These are phyloP conservation scores for Ogataea paradorogensis DNA, from an alignment of 805 yeast species.

Conservation along the genomic window DNA sequence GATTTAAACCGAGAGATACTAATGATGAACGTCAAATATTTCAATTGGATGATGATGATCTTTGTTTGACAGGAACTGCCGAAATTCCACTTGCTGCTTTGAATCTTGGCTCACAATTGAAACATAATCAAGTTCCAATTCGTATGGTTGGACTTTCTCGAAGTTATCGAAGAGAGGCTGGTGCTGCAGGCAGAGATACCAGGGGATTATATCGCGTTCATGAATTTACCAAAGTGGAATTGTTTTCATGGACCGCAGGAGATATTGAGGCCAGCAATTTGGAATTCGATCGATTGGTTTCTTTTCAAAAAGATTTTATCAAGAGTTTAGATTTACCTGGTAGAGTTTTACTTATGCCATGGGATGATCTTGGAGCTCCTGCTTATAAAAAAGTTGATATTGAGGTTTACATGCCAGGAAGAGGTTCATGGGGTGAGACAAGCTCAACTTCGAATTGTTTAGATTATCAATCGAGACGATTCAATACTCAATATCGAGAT, in stretches of 20 bases:
- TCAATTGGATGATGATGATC: constrained; percentile 43
- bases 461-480: constrained; percentile 84
- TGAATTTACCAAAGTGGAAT: constrained; percentile 92
- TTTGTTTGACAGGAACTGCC: constrained; percentile 89
- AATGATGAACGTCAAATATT: constrained; percentile 86
- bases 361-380: constrained; percentile 88
- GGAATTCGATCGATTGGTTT: constrained; percentile 58
- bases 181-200: constrained; percentile 91
- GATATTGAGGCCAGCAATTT: constrained; percentile 34
- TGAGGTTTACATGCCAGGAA: constrained; percentile 98
- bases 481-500: constrained; percentile 59
- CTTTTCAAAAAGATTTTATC: constrained; percentile 64
- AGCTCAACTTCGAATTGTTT: constrained; percentile 90
- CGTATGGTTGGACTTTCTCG: constrained; percentile 79
- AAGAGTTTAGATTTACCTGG: constrained; percentile 71
- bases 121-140: constrained; percentile 42
- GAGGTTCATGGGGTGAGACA: constrained; percentile 88
- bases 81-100: constrained; percentile 91
- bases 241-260: constrained; percentile 69
- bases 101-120: constrained; percentile 45
- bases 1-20: constrained; percentile 89
- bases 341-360: constrained; percentile 83
- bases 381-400: constrained; percentile 89
- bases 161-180: constrained; percentile 94
- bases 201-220: constrained; percentile 92